Evolutionary conservation across 305 asterid species (phyloP), one percentile per base, ranked within the genome.

Genomic region (Ilex paraguariensis): DNA sequence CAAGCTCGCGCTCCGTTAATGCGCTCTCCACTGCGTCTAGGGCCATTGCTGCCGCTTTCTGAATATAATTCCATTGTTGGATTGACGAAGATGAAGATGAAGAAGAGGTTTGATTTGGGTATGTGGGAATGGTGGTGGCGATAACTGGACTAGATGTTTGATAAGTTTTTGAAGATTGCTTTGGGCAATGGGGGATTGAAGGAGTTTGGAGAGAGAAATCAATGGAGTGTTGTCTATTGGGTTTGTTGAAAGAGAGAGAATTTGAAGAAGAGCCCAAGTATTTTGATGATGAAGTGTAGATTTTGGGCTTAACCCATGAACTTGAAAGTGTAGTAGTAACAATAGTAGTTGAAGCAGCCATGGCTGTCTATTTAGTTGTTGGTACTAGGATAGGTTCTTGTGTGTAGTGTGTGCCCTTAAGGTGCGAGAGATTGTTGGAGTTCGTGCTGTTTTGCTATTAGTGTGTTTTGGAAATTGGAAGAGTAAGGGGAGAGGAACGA

Each of bases 41-140:
- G 7, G 95, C 95, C 84, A 77, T 81, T 69, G 98, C 84, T 0
- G 95, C 95, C 6, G 84, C 88, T 42, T 79, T 80, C 48, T 91
- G 98, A 6, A 91, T 57, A 32, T 88, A 31, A 68, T 91, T 88
- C 95, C 87, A 85, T 60, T 77, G 80, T 1, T 82, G 80, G 14
- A 66, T 54, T 0, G 84, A 5, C 3, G 79, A 70, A 56, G 61
- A 32, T 15, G 66, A 36, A 11, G 67, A n/a, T 5, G 54, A 55
- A 7, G 54, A 42, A 9, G 31, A 46, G 45, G 2, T 49, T 13
- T 10, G 31, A 5, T 14, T 53, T 12, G 63, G 50, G 14, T 13
- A 56, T 13, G 32, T 48, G 5, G 61, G 9, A 17, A 63, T 15
- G 31, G 69, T 40, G 15, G 51, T 6, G 56, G 67, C 1, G 16